These are phyloP conservation scores for Erigeron philadelphicus DNA, from an alignment of 140 eudicot species.

Conservation along the genomic window DNA sequence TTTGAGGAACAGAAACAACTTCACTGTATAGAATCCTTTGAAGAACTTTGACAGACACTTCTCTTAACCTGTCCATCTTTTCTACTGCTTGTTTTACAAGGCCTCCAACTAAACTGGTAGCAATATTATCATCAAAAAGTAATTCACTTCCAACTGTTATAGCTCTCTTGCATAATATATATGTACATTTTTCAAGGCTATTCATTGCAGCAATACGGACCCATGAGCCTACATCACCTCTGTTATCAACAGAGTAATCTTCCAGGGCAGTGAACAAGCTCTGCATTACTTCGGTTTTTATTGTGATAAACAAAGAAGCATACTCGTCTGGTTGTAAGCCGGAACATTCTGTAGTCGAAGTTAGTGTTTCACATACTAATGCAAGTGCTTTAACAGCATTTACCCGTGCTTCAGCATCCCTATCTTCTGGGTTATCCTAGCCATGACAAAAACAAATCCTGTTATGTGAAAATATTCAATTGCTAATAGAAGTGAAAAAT, in stretches of 20 bases:
- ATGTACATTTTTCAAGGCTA: constrained; percentile 80
- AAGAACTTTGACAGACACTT: constrained; percentile 76
- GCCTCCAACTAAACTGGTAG: constrained; percentile 67
- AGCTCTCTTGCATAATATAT: constrained; percentile 57
- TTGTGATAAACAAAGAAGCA: constrained; percentile 37
- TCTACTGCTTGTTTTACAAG: constrained; percentile 85
- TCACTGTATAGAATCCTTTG: constrained; percentile 63
- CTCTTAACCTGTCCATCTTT: constrained; percentile 91
- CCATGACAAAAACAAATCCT: constrained; percentile 8
- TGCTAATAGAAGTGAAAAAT: constrained; percentile 12
- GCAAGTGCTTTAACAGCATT: constrained; percentile 87
- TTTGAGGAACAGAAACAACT: constrained; percentile 50
- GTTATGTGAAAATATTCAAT: constrained; percentile 9
- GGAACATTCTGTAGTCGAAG: constrained; percentile 37
- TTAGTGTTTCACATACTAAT: constrained; percentile 70
- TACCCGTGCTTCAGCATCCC: constrained; percentile 96
- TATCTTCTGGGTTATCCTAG: constrained; percentile 87
- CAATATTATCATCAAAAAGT: constrained; percentile 62
- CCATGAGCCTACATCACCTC: constrained; percentile 99
- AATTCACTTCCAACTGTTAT: constrained; percentile 26
- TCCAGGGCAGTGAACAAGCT: constrained; percentile 71
- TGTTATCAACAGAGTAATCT: constrained; percentile 93
- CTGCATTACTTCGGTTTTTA: constrained; percentile 72
- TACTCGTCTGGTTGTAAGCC: constrained; percentile 35
- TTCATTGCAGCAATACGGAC: constrained; percentile 93